Evolutionary conservation across 1,284 basidiomycete species (phyloP).

Genomic region (Porogramme epimiltina): DNA sequence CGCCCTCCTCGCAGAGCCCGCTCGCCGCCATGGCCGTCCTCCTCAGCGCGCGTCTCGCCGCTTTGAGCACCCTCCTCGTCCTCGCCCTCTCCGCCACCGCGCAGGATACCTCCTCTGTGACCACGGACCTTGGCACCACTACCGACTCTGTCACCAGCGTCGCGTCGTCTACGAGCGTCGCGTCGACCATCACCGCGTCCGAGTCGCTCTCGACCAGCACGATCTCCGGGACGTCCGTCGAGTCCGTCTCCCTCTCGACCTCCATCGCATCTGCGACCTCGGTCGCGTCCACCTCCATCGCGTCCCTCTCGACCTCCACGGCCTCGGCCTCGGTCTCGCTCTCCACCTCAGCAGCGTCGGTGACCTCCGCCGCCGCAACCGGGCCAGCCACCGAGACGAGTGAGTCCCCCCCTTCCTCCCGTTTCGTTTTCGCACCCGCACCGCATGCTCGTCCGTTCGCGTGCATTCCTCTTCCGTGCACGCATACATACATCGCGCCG

Average conservation of each 20-base stretch:
- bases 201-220: background rate
- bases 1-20: background rate
- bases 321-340: background rate
- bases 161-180: slow-evolving; percentile 1
- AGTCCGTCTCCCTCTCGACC: background rate
- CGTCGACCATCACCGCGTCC: slow-evolving; percentile 8
- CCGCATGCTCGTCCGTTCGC: background rate
- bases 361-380: slow-evolving; percentile 1
- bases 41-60: slow-evolving; percentile 20
- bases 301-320: slow-evolving; percentile 4
- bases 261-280: slow-evolving; percentile 3
- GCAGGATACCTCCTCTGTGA: slow-evolving; percentile 4
- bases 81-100: slow-evolving; percentile 13
- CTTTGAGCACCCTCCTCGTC: slow-evolving; percentile 19
- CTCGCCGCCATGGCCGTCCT: slow-evolving; percentile 15
- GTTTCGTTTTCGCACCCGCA: background rate
- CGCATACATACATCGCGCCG: background rate
- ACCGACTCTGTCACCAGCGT: background rate
- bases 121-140: background rate
- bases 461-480: background rate
- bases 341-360: background rate
- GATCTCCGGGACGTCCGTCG: background rate
- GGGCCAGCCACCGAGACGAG: slow-evolving; percentile 14
- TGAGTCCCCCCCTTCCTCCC: slow-evolving; percentile 2
- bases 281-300: slow-evolving; percentile 1